These are phyloP conservation scores for Sphaerobolus stellatus DNA, from an alignment of 1,284 basidiomycete genomes.

Conservation along the genomic window DNA sequence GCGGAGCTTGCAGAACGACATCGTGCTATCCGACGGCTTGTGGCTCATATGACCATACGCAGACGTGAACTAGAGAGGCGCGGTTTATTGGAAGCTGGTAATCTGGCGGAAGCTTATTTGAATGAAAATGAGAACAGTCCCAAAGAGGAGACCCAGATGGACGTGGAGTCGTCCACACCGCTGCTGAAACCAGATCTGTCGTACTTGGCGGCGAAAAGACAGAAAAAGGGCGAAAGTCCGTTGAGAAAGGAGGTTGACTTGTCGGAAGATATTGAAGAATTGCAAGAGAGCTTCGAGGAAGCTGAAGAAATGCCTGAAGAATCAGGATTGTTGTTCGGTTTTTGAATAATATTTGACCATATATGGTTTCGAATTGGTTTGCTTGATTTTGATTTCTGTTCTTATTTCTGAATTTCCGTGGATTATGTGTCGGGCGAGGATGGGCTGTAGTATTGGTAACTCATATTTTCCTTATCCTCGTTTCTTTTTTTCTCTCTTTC, in stretches of 20 bases:
- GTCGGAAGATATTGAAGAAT: no score
- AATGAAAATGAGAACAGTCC: neutral
- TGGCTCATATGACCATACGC: conserved; percentile 8
- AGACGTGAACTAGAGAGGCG: conserved; percentile 2
- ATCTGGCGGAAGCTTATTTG: neutral
- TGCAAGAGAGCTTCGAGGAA: no score
- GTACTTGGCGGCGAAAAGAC: neutral
- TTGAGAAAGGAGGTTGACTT: no score
- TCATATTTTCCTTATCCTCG: no score
- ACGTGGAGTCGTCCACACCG: no score
- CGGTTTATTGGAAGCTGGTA: conserved; percentile 6
- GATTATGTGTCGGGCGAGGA: no score
- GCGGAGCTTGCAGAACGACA: neutral
- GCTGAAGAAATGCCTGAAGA: neutral
- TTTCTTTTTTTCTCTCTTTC: no score
- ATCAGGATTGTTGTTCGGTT: neutral
- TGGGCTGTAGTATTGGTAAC: no score
- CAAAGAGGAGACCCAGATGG: neutral
- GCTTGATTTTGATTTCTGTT: no score
- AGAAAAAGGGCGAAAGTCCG: neutral
- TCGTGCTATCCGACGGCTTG: neutral
- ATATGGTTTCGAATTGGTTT: no score
- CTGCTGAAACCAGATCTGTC: no score
- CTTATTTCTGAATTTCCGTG: no score
- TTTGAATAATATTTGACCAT: neutral